Base-by-base conservation (phyloP, 2,329 filamentous ascomycete genomes). In the Diaporthe sp. region DNA sequence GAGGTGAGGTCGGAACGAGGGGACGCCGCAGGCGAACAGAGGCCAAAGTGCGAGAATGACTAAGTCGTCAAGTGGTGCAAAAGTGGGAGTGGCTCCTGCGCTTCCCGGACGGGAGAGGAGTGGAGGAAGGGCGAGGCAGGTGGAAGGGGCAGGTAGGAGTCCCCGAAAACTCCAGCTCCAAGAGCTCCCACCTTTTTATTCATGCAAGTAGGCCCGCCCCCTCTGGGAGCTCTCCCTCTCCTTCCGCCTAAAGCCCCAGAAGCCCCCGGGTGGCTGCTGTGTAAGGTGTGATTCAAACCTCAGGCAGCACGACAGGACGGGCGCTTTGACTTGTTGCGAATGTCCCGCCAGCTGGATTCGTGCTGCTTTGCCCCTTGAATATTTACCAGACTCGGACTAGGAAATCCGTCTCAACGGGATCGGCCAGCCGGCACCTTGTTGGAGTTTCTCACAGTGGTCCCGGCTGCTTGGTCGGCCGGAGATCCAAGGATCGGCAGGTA, bases 31-130 rank as follows among this genome's bases (percentile, higher is more conserved):
- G 63, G 25, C 47, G n/a, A 25, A 37, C 47, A 35, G 63, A 68
- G 47, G 63, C 53, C 50, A 44, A 73, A 42, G 63, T 56, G 44
- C 63, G 12, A 42, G 44, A 44, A 73, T 71, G 72, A 71, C 72
- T 71, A 73, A 73, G 63, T 66, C 32, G 44, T 66, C 63, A 27
- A 51, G 44, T 35, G 42, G 44, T 35, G 13, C 44, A 32, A 19
- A 27, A n/a, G 63, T 53, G 63, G 44, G 53, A 39, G 63, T 68
- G 63, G 63, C 63, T 37, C 63, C 44, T 66, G 61, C 42, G 61
- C n/a, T 37, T 30, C 9, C 22, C 30, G 42, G 42, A 66, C 61
- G 42, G 63, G 50, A 61, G 15, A 58, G 37, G 37, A 19, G 42
- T 50, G 61, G 42, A 25, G 42, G 27, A 50, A 47, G 22, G 39